Conservation (phyloP, 768 basidiomycete species). For the Lactarius pseudohatsudake region DNA sequence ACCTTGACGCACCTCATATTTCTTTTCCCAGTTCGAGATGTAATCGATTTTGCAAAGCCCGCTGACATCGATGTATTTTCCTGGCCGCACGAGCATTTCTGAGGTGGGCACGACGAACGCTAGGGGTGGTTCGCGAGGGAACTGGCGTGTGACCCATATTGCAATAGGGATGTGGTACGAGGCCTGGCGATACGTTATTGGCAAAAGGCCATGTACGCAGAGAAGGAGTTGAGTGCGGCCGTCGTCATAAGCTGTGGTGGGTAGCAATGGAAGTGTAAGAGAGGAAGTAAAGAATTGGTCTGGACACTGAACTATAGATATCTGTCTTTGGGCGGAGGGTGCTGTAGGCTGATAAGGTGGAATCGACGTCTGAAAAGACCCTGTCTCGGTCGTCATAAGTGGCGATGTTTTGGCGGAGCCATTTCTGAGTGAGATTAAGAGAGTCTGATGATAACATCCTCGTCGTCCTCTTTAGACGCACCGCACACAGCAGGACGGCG, state of each 20-base stretch:
- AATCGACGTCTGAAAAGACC: conserved; percentile 63
- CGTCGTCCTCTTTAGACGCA: conserved; percentile 4
- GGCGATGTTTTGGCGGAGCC: conserved; percentile 65
- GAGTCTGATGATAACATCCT: conserved; percentile 31
- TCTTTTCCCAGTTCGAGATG: conserved; percentile 72
- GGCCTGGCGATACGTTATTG: conserved; percentile 71
- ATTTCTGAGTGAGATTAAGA: conserved; percentile 46
- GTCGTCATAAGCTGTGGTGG: conserved; percentile 79
- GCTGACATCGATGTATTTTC: conserved; percentile 75
- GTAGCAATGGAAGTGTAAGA: conserved; percentile 25
- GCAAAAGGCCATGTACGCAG: conserved; percentile 87
- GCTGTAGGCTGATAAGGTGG: conserved; percentile 51
- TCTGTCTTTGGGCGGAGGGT: conserved; percentile 78
- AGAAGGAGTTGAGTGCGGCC: conserved; percentile 91
- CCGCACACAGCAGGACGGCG: neutral
- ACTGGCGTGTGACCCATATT: conserved; percentile 83
- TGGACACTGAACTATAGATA: conserved; percentile 58
- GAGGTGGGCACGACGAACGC: conserved; percentile 89
- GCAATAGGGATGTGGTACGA: conserved; percentile 94
- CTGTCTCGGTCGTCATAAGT: conserved; percentile 56
- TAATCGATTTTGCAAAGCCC: conserved; percentile 72
- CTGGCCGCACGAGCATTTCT: conserved; percentile 84
- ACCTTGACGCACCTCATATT: conserved; percentile 69
- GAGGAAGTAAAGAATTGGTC: conserved; percentile 16
- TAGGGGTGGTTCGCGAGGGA: conserved; percentile 80